Evolutionary conservation across 148 eudicot genomes (phyloP).

Genomic region (Amaranthus cruentus): DNA sequence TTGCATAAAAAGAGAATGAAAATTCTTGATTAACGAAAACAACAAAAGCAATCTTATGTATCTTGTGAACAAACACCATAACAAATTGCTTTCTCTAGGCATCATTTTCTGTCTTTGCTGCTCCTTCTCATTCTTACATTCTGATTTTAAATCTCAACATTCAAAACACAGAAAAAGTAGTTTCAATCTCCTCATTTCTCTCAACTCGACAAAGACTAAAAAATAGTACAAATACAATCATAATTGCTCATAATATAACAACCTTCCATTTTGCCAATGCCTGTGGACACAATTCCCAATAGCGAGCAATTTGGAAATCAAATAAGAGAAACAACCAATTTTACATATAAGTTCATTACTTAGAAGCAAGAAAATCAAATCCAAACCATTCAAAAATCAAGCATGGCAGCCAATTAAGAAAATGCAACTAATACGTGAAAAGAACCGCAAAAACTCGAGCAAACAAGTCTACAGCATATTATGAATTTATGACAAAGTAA

Average conservation of each 20-base stretch:
- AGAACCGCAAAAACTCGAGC: neutral
- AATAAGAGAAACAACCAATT: too few species aligned
- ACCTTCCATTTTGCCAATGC: too few species aligned
- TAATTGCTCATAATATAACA: too few species aligned
- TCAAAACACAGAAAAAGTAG: too few species aligned
- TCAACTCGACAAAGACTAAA: too few species aligned
- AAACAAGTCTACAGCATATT: neutral
- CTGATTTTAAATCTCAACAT: too few species aligned
- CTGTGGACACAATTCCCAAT: too few species aligned
- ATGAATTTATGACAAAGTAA: slow-evolving; percentile 9
- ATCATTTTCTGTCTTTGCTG: neutral
- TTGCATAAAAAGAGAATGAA: neutral
- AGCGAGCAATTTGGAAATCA: too few species aligned
- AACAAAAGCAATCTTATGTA: neutral
- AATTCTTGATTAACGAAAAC: neutral
- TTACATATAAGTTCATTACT: neutral
- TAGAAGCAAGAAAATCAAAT: neutral
- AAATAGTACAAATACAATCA: too few species aligned
- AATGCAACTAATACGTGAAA: neutral
- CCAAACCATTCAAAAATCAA: neutral
- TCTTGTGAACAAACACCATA: too few species aligned
- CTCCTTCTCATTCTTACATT: too few species aligned
- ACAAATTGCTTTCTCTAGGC: neutral
- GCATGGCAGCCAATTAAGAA: neutral
- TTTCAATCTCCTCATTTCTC: too few species aligned